These are phyloP conservation scores for Balakata baccata DNA, from an alignment of 345 rosid genomes.

Conservation along the genomic window DNA sequence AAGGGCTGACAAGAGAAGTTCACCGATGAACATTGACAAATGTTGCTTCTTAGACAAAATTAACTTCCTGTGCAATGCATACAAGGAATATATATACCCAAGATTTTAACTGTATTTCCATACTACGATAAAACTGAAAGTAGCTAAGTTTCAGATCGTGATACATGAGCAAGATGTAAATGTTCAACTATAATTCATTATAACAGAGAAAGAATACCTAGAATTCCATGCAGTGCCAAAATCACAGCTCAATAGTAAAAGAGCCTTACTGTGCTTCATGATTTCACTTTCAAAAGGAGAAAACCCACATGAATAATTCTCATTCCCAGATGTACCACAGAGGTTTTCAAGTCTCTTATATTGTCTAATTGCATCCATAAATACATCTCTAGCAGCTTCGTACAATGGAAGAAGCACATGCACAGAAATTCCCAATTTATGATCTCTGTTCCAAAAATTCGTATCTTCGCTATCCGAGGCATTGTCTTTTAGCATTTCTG, in stretches of 20 bases:
- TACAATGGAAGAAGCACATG: conserved; percentile 55
- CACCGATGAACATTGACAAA: conserved; percentile 44
- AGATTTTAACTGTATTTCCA: not conserved
- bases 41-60: conserved; percentile 49
- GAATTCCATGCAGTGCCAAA: conserved; percentile 89
- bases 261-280: conserved; percentile 71
- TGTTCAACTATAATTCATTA: too few relatives aligned
- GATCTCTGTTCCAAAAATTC: conserved; percentile 66
- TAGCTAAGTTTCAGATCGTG: not conserved
- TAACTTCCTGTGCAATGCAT: conserved; percentile 49
- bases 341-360: conserved; percentile 30
- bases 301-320: not conserved
- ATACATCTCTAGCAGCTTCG: conserved; percentile 51
- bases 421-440: conserved; percentile 74
- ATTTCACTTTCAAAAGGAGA: conserved; percentile 36
- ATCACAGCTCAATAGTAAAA: conserved; percentile 79
- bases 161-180: too few relatives aligned
- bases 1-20: conserved; percentile 68
- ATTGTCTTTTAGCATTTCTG: not conserved
- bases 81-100: conserved; percentile 5
- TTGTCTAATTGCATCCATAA: conserved; percentile 40
- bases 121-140: not conserved
- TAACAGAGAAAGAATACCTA: conserved; percentile 42
- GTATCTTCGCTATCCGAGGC: conserved; percentile 9
- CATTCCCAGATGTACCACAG: conserved; percentile 11